phyloP scores from a whole-genome alignment of 805 yeast species.

The Candida oleophila region DNA sequence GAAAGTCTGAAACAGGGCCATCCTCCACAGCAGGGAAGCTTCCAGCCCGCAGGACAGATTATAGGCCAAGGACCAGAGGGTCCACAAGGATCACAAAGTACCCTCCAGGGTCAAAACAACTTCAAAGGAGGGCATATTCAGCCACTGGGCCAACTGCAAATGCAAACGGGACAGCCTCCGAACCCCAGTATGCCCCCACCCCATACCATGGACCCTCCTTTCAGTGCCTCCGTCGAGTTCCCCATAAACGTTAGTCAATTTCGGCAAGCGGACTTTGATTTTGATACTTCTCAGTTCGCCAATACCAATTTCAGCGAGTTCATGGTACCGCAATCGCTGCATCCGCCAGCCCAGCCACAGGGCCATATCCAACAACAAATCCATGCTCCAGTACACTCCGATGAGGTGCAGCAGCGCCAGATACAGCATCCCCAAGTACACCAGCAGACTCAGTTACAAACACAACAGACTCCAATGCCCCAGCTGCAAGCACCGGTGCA shows the following conservation, averaged over 20 bases:
- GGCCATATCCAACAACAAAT: not conserved
- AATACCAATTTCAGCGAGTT: not conserved
- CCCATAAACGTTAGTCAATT: not conserved
- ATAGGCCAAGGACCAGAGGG: not conserved
- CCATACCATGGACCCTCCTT: not conserved
- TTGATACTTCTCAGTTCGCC: not conserved
- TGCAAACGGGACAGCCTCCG: not conserved
- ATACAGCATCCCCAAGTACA: slow-evolving; percentile 13
- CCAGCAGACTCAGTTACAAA: not conserved
- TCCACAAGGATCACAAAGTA: not conserved
- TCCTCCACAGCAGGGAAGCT: not conserved
- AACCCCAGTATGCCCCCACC: not conserved
- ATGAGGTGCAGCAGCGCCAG: slow-evolving; percentile 10
- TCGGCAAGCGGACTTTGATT: not conserved
- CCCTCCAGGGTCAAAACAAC: not conserved
- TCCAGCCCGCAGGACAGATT: not conserved
- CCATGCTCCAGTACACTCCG: slow-evolving; percentile 1
- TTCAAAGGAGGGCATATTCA: not conserved
- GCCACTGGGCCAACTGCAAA: not conserved
- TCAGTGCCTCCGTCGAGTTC: not conserved
- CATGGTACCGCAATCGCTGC: not conserved
- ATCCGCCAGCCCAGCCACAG: not conserved
- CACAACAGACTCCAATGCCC: slow-evolving; percentile 2
- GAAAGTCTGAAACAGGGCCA: not conserved
- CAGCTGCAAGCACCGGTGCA: not conserved